Evolutionary conservation across 495 filamentous ascomycete genomes (phyloP).

Genomic region (Filosporella fistucella): DNA sequence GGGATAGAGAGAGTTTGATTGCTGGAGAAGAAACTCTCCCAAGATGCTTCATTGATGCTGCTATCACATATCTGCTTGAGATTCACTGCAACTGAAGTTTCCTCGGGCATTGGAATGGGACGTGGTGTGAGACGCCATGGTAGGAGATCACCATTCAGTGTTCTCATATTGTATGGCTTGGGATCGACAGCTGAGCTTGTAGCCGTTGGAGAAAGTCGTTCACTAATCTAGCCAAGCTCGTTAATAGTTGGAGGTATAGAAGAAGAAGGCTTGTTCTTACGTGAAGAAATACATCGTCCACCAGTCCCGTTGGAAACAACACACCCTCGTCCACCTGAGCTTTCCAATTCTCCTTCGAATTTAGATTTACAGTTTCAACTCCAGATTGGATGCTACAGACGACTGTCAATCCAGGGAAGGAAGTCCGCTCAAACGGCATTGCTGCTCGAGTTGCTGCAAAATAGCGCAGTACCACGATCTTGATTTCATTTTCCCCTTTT

Average conservation of each 20-base stretch:
- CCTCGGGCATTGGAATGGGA: conserved; percentile 31
- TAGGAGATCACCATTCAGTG: conserved; percentile 32
- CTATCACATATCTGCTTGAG: conserved; percentile 26
- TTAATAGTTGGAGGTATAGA: background rate
- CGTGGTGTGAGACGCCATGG: conserved; percentile 32
- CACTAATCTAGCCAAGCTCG: conserved; percentile 27
- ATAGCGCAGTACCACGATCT: conserved; percentile 29
- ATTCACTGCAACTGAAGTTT: conserved; percentile 17
- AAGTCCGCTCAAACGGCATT: conserved; percentile 34
- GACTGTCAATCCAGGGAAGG: conserved; percentile 31
- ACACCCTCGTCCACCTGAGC: conserved; percentile 26
- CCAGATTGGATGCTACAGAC: conserved; percentile 24
- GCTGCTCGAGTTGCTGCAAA: conserved; percentile 26
- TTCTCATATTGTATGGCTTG: conserved; percentile 25
- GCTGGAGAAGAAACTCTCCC: conserved; percentile 19
- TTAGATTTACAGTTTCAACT: conserved; percentile 19
- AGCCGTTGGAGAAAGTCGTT: conserved; percentile 25
- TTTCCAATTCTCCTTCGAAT: conserved; percentile 22
- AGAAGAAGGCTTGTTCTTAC: conserved; percentile 17
- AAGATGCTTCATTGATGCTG: conserved; percentile 8
- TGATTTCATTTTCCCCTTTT: conserved; percentile 27
- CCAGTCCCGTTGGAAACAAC: conserved; percentile 30
- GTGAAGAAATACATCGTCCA: conserved; percentile 36
- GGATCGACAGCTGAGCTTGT: conserved; percentile 12
- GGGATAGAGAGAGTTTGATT: conserved; percentile 19